phyloP scores from a whole-genome alignment of 306 rosid genomes.

The Inga oerstediana region DNA sequence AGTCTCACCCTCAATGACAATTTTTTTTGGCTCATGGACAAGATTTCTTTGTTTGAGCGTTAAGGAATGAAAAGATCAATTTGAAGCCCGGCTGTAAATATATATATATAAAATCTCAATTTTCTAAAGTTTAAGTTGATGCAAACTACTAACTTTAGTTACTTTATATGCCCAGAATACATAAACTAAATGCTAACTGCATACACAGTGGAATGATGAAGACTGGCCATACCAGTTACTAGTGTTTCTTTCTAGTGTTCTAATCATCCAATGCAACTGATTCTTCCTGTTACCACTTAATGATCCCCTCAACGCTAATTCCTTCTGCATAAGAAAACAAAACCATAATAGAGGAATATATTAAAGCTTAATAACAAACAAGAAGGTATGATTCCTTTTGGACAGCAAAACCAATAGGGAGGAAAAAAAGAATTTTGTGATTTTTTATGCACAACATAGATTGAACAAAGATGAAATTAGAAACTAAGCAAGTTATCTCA shows the following conservation, averaged over 20 bases:
- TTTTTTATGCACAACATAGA: background rate
- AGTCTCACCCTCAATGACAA: no score
- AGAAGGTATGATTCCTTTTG: background rate
- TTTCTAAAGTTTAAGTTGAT: background rate
- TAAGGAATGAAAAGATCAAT: background rate
- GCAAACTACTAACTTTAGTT: background rate
- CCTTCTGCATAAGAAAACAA: conserved; percentile 34
- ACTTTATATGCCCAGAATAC: background rate
- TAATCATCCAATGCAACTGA: conserved; percentile 52
- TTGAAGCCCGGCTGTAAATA: background rate
- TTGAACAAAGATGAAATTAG: background rate
- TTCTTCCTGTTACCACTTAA: conserved; percentile 28
- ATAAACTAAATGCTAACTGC: background rate
- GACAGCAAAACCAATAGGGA: background rate
- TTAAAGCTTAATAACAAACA: background rate
- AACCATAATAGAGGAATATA: conserved; percentile 1
- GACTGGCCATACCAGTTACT: conserved; percentile 56
- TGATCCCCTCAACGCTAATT: conserved; percentile 26
- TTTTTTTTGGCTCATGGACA: background rate
- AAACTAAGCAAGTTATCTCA: background rate
- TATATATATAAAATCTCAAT: background rate
- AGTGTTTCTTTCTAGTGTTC: conserved; percentile 42
- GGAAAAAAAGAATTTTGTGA: background rate
- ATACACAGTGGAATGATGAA: background rate
- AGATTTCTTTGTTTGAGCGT: background rate